Evolutionary conservation across 106 monocot species (phyloP), one percentile per base, ranked within the genome.

Genomic region (Allium sativum): DNA sequence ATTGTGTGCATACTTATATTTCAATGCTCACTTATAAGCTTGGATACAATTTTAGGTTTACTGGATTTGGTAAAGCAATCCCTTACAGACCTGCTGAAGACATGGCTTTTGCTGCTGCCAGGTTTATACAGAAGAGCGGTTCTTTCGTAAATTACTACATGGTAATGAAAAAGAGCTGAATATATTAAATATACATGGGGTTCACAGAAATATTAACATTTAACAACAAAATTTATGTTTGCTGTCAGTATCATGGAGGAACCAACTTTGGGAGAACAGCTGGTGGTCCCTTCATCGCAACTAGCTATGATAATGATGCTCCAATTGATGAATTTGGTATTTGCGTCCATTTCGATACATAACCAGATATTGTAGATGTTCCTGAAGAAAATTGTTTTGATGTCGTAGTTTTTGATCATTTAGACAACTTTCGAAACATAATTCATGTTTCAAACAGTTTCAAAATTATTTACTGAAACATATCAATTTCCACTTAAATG

Each of bases 91-190:
- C 96, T 14, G 96, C 77, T 52, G 84, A 98, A 61, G 96, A 98
- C 55, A 22, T 98, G 58, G 96, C 96, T 21, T 98, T 82, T 53
- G 77, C 85, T 59, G 85, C 87, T 52, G 88, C 88, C 46, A 84
- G 67, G 64, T 98, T 98, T 63, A 81, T 98, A 62, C 91, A 91
- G 51, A 88, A 92, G 48, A 91, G 96, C 18, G 96, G 96, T 14
- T 91, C 96, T 59, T 98, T 85, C 65, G 44, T 91, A 46, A 98
- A 98, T 68, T 98, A 98, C 68, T 98, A 98, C 58, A 98, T 98
- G 96, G 96, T 92, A 65, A 84, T 48, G 44, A 70, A 5, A 48
- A 31, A 31, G 31, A 31, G 31, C 31, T 31, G 5, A 31, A 31
- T 31, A 31, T 7, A 19, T 14, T 9, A 58, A 51, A 43, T 13